Evolutionary conservation across 768 basidiomycete species (phyloP), one percentile per base, ranked within the genome.

Genomic region (Podaxis carcinomalis): DNA sequence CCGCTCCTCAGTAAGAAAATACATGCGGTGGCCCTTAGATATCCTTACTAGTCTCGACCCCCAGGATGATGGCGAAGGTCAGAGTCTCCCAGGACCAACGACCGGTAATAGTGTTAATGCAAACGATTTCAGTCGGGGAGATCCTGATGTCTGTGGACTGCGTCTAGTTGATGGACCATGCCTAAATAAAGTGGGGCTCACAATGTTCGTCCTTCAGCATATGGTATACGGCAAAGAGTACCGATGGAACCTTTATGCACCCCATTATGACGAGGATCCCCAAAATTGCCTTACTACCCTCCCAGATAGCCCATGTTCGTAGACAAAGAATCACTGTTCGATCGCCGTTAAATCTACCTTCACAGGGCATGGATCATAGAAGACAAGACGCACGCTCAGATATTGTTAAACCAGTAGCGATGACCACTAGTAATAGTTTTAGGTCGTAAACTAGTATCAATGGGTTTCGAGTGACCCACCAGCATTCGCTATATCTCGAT

Each of bases 281-380:
- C 6, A 49, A 25, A 27, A 57, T 40, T n/a, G 13, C 19, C 35
- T 23, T 19, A 16, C 40, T 53, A 21, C 25, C 14, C 5, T 46
- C 27, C 59, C 51, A 60, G 42, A 60, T 53, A 2, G 59, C 59
- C 59, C 59, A 60, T 0, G 59, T 60, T 36, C 59, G 28, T 6
- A 60, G 42, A 25, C 16, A 32, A 32, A 60, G 59, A 23, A 60
- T 53, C 5, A 21, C 59, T 60, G 14, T 16, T 21, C 5, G 11
- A 27, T 3, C 7, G 0, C 32, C 32, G 7, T 32, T 7, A 16
- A 21, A 1, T 49, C 10, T 39, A 21, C 52, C 52, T 11, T 49
- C 27, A 1, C n/a, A 44, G 21, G 7, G 4, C n/a, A 1, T 23
- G 4, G 35, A 27, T 2, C 32, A 44, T 7, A 44, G 14, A 40